Evolutionary conservation across 164 flowering plant species (phyloP), one percentile per base, ranked within the genome.

Genomic region (Vitis cinerea): DNA sequence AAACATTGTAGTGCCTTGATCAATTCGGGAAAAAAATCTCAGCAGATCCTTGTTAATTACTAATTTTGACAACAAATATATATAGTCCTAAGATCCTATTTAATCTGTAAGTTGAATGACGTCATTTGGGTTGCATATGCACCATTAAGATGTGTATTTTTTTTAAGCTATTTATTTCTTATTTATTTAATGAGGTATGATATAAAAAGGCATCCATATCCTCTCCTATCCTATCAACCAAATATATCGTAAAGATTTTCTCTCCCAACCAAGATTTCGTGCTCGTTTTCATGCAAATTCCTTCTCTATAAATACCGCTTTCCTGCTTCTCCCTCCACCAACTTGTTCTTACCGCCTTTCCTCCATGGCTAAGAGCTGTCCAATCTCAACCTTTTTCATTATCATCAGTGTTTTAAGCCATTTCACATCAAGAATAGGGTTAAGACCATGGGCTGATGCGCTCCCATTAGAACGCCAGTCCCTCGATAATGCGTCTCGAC

Each of bases 281-380:
- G 31, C 71, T 69, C 59, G 57, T 70, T 71, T 75, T 52, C 83
- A 73, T 81, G 74, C 68, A 68, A 50, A 48, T 58, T 50, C 48
- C 27, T 31, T 11, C 37, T 60, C 50, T 64, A 54, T 74, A 74
- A 57, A 52, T 67, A 47, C 44, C 56, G 2, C 31, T 10, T n/a
- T 68, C 54, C 44, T 52, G 58, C 49, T 60, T 51, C 29, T 56
- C 14, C 53, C 52, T 10, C 37, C 52, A n/a, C 27, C 14, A 50
- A 50, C 64, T 50, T 15, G 15, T 14, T 23, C 16, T 52, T 37
- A 4, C 14, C 4, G 59, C 2, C 64, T 72, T 77, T 73, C 63
- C 66, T 59, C 62, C 10, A 83, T 85, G 86, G 78, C 67, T 2
- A 73, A 62, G 62, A 63, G 44, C 1, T 66, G 60, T 59, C 50